Base-by-base conservation (phyloP, 2,329 filamentous ascomycete genomes). In the Colletotrichum sp. region DNA sequence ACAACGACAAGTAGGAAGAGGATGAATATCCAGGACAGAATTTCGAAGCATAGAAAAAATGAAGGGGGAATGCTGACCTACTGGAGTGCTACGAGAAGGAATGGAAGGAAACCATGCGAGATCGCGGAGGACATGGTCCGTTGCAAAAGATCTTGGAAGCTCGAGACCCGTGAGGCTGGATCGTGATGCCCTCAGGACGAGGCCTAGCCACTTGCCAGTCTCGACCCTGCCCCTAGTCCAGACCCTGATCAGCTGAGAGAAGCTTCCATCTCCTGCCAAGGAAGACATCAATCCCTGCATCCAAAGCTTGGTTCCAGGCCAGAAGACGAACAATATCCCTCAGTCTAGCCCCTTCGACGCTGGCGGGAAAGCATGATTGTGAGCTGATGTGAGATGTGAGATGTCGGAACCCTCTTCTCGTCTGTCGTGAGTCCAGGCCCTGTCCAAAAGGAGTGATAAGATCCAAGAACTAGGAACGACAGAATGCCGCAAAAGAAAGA, bases 21-120 rank as follows among this genome's bases (percentile, higher is more conserved):
- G n/a, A n/a, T n/a, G n/a, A n/a, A n/a, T n/a, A n/a, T n/a, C n/a
- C n/a, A n/a, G n/a, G n/a, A 7, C 18, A 21, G 44, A 7, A 49
- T 49, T 10, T 52, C 0, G 1, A 13, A 12, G n/a, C 44, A 0
- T 10, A 4, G 44, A 0, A 52, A 13, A 52, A 21, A 10, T 52
- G n/a, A 21, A 0, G 44, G 5, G 44, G n/a, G 10, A 2, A 49
- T 0, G 18, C 6, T 13, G 44, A 8, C n/a, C n/a, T 52, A 10
- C 44, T 21, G 44, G 3, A 21, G 2, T 13, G 44, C 44, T 52
- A 52, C n/a, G 2, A 21, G 0, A 52, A 5, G 44, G 44, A 21
- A 13, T 52, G 44, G 44, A 3, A 6, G 3, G 13, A 13, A 21
- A 6, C 2, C 28, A n/a, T n/a, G 3, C 3, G 44, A 21, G 44